Conservation (phyloP, 768 basidiomycete species). For the Cantharellus anzutake region DNA sequence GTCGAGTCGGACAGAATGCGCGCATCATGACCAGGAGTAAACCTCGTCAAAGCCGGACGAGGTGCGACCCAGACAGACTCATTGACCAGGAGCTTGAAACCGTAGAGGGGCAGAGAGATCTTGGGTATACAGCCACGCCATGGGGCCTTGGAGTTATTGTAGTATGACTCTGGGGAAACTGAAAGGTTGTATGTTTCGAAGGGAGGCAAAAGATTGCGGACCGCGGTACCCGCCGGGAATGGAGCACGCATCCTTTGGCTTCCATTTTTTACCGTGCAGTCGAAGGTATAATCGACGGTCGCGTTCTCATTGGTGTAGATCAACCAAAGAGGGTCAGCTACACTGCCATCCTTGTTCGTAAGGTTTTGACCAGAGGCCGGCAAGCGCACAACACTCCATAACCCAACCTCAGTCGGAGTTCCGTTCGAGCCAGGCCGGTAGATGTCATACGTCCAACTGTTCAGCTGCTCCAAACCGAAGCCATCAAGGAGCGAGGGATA, state of each 20-base stretch:
- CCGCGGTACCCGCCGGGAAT: constrained; percentile 34
- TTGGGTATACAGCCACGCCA: constrained; percentile 54
- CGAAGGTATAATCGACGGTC: constrained; percentile 41
- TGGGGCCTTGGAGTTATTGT: constrained; percentile 36
- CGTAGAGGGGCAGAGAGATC: constrained; percentile 50
- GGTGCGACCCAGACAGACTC: constrained; percentile 43
- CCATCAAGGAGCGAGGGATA: constrained; percentile 75
- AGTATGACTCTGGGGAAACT: constrained; percentile 46
- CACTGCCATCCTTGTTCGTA: constrained; percentile 21
- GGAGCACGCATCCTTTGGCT: constrained; percentile 64
- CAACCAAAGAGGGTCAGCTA: constrained; percentile 59
- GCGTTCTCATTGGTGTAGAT: constrained; percentile 73
- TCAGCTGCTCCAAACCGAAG: constrained; percentile 60
- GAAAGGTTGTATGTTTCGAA: constrained; percentile 60
- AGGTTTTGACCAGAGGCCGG: constrained; percentile 34
- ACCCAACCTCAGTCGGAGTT: constrained; percentile 68
- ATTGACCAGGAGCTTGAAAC: constrained; percentile 72
- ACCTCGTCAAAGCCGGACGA: constrained; percentile 56
- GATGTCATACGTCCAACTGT: constrained; percentile 70
- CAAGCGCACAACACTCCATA: constrained; percentile 64
- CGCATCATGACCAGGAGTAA: constrained; percentile 73
- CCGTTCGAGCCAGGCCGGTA: constrained; percentile 69
- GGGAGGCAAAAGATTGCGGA: constrained; percentile 65
- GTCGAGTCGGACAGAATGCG: constrained; percentile 40
- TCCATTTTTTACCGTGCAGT: constrained; percentile 27